Conservation (phyloP, 2,329 filamentous ascomycete species). For the Epicoccum nigrum region DNA sequence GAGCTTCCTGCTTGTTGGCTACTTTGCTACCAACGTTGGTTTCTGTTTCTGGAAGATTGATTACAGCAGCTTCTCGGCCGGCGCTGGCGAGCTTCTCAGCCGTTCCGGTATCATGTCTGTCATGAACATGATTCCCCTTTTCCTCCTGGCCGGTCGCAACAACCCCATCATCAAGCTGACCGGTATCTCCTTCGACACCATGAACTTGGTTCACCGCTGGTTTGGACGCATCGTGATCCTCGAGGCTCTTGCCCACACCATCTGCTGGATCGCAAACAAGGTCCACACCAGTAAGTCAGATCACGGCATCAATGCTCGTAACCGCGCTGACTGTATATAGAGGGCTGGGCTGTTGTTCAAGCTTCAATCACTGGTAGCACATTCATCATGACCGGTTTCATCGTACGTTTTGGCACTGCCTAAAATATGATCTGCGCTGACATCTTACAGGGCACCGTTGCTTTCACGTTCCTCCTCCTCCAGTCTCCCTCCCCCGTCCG, state of each 20-base stretch:
- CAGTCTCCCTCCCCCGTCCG: constrained; percentile 74
- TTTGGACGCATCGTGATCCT: constrained; percentile 76
- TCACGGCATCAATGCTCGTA: not conserved
- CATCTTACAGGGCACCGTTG: constrained; percentile 57
- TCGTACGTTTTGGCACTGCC: constrained; percentile 58
- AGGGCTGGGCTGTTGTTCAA: constrained; percentile 58
- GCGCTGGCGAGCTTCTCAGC: constrained; percentile 69
- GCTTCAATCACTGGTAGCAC: constrained; percentile 49
- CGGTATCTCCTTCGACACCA: constrained; percentile 80
- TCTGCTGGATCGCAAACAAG: constrained; percentile 62
- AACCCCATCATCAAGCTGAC: constrained; percentile 76
- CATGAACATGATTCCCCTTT: constrained; percentile 80
- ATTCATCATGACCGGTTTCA: constrained; percentile 67
- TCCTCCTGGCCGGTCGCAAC: constrained; percentile 76
- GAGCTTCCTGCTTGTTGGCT: constrained; percentile 54
- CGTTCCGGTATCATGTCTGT: constrained; percentile 72
- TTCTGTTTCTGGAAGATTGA: constrained; percentile 63
- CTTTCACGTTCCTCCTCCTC: constrained; percentile 67
- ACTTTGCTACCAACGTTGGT: constrained; percentile 56
- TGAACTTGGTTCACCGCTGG: constrained; percentile 83
- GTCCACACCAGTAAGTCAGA: constrained; percentile 44
- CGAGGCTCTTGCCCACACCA: constrained; percentile 70
- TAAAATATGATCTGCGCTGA: not conserved
- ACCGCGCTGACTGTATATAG: constrained; percentile 33
- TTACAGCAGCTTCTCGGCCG: constrained; percentile 72